Conservation (phyloP, 2,329 filamentous ascomycete genomes). For the Nemania sp. region DNA sequence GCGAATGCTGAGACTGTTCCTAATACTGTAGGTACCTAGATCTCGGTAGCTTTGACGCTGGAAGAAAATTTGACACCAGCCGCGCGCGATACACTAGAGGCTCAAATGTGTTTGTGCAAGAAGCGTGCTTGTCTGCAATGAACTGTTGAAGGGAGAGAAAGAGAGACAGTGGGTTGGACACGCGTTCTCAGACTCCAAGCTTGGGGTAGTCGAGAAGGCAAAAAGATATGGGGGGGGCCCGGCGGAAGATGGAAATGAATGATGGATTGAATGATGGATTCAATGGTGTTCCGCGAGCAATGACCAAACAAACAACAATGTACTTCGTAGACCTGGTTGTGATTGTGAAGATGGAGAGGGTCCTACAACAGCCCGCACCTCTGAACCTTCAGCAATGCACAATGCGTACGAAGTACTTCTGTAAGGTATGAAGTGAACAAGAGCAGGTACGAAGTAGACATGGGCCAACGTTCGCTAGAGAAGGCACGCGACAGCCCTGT, state of each 20-base stretch:
- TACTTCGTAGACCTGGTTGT: not conserved
- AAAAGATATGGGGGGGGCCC: conserved; percentile 6
- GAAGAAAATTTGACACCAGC: conserved; percentile 4
- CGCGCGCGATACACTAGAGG: conserved; percentile 16
- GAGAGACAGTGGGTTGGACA: not conserved
- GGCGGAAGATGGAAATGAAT: conserved; percentile 13
- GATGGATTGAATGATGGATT: conserved; percentile 3
- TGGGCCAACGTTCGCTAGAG: no score
- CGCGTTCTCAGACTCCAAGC: not conserved
- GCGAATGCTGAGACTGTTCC: conserved; percentile 10
- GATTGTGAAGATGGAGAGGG: not conserved
- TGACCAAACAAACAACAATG: conserved; percentile 14
- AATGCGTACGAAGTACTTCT: no score
- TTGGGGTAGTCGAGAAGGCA: not conserved
- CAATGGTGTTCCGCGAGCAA: conserved; percentile 1
- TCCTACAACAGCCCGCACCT: not conserved
- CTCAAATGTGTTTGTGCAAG: conserved; percentile 6
- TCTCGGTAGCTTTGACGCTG: conserved; percentile 7
- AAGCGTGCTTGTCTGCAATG: conserved; percentile 4
- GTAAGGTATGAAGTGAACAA: no score
- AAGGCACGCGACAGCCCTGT: conserved; percentile 16
- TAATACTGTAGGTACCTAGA: not conserved
- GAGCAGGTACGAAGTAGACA: no score
- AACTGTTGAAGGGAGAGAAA: conserved; percentile 10
- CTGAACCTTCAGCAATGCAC: no score